Percentiles rank a stretch among this genome's conserved stretches.
Conservation (phyloP, 2,329 filamentous ascomycete genomes). For the Teratosphaeria nubilosa region DNA sequence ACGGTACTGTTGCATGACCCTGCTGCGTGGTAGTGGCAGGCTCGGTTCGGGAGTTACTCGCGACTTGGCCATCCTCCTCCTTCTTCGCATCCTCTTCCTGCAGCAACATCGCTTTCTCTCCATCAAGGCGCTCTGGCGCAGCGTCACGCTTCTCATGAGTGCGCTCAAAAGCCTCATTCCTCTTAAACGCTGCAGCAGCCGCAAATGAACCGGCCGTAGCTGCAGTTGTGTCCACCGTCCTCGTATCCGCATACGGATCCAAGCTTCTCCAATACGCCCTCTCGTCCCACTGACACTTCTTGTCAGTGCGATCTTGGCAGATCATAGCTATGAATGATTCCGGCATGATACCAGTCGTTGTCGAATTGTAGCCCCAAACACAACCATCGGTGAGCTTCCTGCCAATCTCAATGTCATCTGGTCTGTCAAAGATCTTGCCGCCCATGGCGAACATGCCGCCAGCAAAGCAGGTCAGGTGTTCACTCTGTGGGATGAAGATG, state of each 20-base stretch:
- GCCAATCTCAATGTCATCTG: conserved; percentile 40
- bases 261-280: conserved; percentile 34
- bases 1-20: neutral
- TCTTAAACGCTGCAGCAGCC: neutral
- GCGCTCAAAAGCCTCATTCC: neutral
- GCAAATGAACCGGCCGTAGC: neutral
- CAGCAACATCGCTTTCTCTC: neutral
- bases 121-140: neutral
- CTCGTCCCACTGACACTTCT: conserved; percentile 35
- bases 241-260: conserved; percentile 20
- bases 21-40: neutral
- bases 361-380: conserved; percentile 44
- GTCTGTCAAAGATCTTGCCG: conserved; percentile 41
- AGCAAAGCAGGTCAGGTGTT: conserved; percentile 45
- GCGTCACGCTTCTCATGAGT: neutral
- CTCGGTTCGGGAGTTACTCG: neutral
- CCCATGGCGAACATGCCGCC: conserved; percentile 48
- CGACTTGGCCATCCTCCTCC: neutral
- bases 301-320: conserved; percentile 25
- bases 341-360: conserved; percentile 45
- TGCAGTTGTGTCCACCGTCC: conserved; percentile 3
- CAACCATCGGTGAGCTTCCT: conserved; percentile 45
- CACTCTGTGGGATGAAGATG: conserved; percentile 33
- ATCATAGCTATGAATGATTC: conserved; percentile 36
- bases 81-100: neutral